phyloP scores from a whole-genome alignment of 306 rosid species.

The Quercus bicolor region DNA sequence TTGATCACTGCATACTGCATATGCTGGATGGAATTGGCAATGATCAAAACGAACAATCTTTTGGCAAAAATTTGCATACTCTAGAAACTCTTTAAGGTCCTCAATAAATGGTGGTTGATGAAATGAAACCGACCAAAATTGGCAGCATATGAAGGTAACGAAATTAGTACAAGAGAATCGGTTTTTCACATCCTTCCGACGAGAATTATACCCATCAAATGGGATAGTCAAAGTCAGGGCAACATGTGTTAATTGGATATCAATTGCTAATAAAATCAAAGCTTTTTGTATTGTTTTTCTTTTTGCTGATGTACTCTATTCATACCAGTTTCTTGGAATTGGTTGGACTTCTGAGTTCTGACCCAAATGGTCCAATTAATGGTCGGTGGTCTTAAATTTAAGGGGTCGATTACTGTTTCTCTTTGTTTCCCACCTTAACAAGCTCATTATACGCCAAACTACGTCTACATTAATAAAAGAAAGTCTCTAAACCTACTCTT shows the following conservation, averaged over 20 bases:
- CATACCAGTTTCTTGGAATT: slow-evolving; percentile 2
- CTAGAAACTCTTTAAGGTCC: background rate
- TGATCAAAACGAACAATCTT: no score
- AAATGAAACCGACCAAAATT: slow-evolving; percentile 20
- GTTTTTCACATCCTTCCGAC: background rate
- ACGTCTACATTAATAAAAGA: no score
- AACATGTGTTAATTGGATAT: background rate
- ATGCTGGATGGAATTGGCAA: no score
- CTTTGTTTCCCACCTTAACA: no score
- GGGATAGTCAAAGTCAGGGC: background rate
- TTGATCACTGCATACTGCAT: no score
- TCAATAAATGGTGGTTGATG: background rate
- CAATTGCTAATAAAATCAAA: background rate
- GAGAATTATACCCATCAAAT: background rate
- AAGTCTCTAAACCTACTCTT: no score
- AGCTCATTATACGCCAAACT: no score
- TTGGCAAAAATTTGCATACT: no score
- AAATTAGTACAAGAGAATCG: background rate
- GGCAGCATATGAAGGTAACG: background rate
- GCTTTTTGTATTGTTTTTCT: no score
- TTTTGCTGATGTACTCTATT: no score
- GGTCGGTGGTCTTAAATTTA: slow-evolving; percentile 35
- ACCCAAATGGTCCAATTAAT: slow-evolving; percentile 6
- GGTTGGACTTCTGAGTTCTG: slow-evolving; percentile 33
- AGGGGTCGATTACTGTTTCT: no score